Evolutionary conservation across 2,329 filamentous ascomycete genomes (phyloP).

Genomic region (Exophiala aquamarina): DNA sequence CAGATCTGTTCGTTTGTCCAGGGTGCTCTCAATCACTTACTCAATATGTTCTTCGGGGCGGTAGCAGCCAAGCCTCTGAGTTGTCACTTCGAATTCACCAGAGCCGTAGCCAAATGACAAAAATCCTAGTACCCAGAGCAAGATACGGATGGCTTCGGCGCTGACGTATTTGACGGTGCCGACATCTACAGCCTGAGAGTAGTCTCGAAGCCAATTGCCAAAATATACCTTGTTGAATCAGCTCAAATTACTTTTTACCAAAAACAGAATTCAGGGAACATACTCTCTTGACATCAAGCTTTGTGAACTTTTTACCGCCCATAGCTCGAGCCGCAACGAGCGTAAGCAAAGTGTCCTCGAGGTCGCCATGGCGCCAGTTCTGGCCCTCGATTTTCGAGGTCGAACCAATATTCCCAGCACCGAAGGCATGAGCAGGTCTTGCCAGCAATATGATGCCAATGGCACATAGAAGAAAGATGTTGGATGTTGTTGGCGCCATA

Average conservation of each 20-base stretch:
- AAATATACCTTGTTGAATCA: slow-evolving; percentile 69
- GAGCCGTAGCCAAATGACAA: slow-evolving; percentile 83
- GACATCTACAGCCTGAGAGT: slow-evolving; percentile 91
- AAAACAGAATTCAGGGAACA: slow-evolving; percentile 4
- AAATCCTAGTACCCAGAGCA: slow-evolving; percentile 87
- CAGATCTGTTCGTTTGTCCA: neutral
- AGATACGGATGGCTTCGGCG: slow-evolving; percentile 83
- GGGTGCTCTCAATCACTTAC: slow-evolving; percentile 44
- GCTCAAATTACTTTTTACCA: too few relatives aligned
- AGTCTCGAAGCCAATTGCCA: slow-evolving; percentile 92
- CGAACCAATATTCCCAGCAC: slow-evolving; percentile 80
- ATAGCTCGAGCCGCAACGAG: slow-evolving; percentile 64
- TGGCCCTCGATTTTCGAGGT: slow-evolving; percentile 78
- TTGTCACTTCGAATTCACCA: slow-evolving; percentile 81
- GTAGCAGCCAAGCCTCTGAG: slow-evolving; percentile 76
- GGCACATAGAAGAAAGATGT: slow-evolving; percentile 25
- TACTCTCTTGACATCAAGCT: slow-evolving; percentile 70
- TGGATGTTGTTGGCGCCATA: slow-evolving; percentile 26
- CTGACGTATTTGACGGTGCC: slow-evolving; percentile 89
- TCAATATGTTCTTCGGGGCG: slow-evolving; percentile 82
- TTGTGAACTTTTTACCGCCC: slow-evolving; percentile 79
- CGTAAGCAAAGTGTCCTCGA: slow-evolving; percentile 83
- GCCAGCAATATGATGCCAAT: slow-evolving; percentile 61
- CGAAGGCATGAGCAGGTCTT: slow-evolving; percentile 72
- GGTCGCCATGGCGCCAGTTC: slow-evolving; percentile 89